Evolutionary conservation across 148 eudicot genomes (phyloP).

Genomic region (Dianthus caryophyllus): DNA sequence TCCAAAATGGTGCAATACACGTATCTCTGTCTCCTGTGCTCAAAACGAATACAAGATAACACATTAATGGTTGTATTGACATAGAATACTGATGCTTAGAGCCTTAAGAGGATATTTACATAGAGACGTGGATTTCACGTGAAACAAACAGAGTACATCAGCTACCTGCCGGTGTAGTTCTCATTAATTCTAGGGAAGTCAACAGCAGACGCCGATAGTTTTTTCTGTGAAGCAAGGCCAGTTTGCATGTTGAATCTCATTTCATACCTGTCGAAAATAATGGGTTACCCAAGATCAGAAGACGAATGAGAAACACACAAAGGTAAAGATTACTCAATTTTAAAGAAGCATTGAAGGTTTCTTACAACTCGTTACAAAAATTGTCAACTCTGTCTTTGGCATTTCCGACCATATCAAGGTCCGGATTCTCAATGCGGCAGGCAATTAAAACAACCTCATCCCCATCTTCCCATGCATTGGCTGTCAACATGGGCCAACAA

Average conservation of each 20-base stretch:
- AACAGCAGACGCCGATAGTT: constrained; percentile 76
- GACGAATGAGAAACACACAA: background rate
- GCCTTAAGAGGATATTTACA: no score
- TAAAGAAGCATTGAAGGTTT: constrained; percentile 6
- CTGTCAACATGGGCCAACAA: constrained; percentile 26
- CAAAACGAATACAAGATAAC: background rate
- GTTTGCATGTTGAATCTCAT: constrained; percentile 93
- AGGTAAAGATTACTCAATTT: background rate
- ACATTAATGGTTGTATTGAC: background rate
- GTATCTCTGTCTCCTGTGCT: constrained; percentile 69
- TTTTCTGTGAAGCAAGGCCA: constrained; percentile 72
- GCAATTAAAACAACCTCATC: constrained; percentile 85
- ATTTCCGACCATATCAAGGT: constrained; percentile 66
- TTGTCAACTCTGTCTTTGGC: constrained; percentile 55
- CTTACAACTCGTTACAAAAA: constrained; percentile 76
- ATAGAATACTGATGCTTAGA: background rate
- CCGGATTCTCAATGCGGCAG: constrained; percentile 80
- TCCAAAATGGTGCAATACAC: constrained; percentile 74
- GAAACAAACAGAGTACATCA: background rate
- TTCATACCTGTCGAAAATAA: constrained; percentile 57
- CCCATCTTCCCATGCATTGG: constrained; percentile 98
- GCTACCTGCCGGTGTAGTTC: constrained; percentile 80
- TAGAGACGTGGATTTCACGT: background rate
- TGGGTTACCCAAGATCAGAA: constrained; percentile 3
- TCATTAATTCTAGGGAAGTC: constrained; percentile 94